Percentiles rank a stretch among this genome's conserved stretches.
Conservation (phyloP, 768 basidiomycete genomes). For the Phaeotremella fagi region DNA sequence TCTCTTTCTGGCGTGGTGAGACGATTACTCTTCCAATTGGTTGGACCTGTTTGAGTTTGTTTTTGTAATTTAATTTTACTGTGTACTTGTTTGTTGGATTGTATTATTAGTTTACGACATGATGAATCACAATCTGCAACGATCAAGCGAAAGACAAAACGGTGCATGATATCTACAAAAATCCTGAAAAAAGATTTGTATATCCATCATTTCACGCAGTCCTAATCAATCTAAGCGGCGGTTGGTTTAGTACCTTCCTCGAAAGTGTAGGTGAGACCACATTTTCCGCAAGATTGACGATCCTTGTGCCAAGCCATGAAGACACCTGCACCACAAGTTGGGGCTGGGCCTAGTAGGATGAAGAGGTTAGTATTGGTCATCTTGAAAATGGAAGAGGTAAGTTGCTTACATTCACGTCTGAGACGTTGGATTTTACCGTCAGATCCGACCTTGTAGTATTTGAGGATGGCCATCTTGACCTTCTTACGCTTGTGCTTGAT, state of each 20-base stretch:
- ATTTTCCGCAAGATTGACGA: slow-evolving; percentile 87
- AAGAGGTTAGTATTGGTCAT: slow-evolving; percentile 3
- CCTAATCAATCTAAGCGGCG: slow-evolving; percentile 20
- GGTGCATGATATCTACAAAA: not conserved
- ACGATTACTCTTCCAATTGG: slow-evolving; percentile 41
- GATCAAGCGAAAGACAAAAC: no score
- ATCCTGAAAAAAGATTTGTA: not conserved
- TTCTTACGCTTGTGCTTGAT: slow-evolving; percentile 99
- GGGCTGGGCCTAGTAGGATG: slow-evolving; percentile 27
- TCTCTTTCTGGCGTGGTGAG: slow-evolving; percentile 42
- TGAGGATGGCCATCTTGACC: slow-evolving; percentile 99
- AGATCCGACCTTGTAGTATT: slow-evolving; percentile 99
- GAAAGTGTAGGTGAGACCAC: slow-evolving; percentile 49
- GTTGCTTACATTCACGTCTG: slow-evolving; percentile 90
- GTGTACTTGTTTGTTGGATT: no score
- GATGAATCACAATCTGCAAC: no score
- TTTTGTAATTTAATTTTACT: no score
- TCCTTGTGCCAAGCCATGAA: slow-evolving; percentile 97
- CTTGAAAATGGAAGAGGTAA: slow-evolving; percentile 30
- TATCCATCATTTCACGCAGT: not conserved
- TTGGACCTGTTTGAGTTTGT: slow-evolving; percentile 39
- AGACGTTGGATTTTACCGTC: slow-evolving; percentile 99
- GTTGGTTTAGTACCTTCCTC: slow-evolving; percentile 48
- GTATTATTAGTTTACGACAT: no score
- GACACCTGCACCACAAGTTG: slow-evolving; percentile 53